Evolutionary conservation across 1,284 basidiomycete species (phyloP), one percentile per base, ranked within the genome.

Genomic region (Athelia sp.): DNA sequence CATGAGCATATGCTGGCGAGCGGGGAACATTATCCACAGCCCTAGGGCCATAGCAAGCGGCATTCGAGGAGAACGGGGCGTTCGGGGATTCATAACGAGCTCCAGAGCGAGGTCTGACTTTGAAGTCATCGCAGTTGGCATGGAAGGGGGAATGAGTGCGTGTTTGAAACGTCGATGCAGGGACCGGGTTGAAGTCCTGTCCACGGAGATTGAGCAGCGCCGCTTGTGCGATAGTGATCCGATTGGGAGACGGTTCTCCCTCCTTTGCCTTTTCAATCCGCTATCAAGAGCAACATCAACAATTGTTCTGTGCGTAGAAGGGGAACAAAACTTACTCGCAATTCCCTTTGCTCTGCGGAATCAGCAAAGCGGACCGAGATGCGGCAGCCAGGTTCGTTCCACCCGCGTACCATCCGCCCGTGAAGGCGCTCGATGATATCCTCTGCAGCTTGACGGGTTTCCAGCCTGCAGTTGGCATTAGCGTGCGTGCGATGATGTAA

Each of bases 341-440:
- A 64, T 52, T 75, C 79, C 51, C 73, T 67, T 61, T 71, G 78
- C 47, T 71, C 80, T 50, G 70, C 72, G 18, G 67, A 87, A 59
- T 87, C 84, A 9, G 84, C 85, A 57, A 88, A 88, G 31, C 85
- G 70, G 8, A 88, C 85, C 3, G 82, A 84, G 52, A 87, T 86
- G 44, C 85, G 69, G 57, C 82, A 82, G 11, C 85, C 84, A 9
- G 76, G 62, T 52, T 87, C 85, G 52, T 84, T 77, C 81, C 78
- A 82, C 4, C 86, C 85, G 38, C 84, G 73, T n/a, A 89, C 83
- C 76, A 87, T 80, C 9, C 83, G 73, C 2, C 86, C 86, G 61
- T 89, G 85, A 29, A 89, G 70, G 31, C 81, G 75, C 53, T 87
- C 83, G 42, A 88, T 79, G 49, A 84, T 73, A 49, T 88, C 84